Base-by-base conservation (phyloP, 352 stramenopile genomes). In the Globisporangium perplexum region DNA sequence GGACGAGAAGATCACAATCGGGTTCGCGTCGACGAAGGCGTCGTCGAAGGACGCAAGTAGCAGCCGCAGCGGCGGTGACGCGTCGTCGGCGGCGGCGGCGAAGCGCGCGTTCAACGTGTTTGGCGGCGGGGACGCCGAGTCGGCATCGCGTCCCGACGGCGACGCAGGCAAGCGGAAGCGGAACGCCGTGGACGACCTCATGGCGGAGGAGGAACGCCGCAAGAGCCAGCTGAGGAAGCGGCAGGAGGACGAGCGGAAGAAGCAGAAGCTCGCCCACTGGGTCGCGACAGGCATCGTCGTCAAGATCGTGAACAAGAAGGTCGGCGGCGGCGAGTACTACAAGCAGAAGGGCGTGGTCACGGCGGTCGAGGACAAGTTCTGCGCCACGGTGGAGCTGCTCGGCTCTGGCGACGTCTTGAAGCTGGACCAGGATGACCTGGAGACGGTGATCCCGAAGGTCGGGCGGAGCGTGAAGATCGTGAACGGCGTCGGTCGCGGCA, bases 251-350 rank as follows among this genome's bases (percentile, higher is more conserved):
- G 71, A 80, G 39, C 53, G 52, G 20, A 58, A 59, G 35, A 57
- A 52, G n/a, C 70, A 77, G 43, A 63, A 69, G 20, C 85, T 92
- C 38, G 88, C 97, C 45, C 80, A 97, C 64, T 98, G 96, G 96
- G 56, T 98, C 33, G 69, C 80, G 2, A 78, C 62, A 31, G 77
- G 86, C 26, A 98, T 98, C 57, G 63, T 98, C 4, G 93, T 98
- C 26, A 97, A 98, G 56, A 78, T 98, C 38, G 83, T 96, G 54
- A 97, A 97, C 60, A 97, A 97, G 69, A 92, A 89, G 35, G 66
- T 98, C 4, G 86, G 77, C 2, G 75, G 82, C 18, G 91, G 94
- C 24, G 68, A 61, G 12, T 96, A 94, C 64, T 96, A 95, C 78
- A 96, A 96, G 63, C 77, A 77, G 41, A 97, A 97, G 54, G 87